Evolutionary conservation across 2,329 filamentous ascomycete genomes (phyloP).

Genomic region (Pestalotiopsis sp.): DNA sequence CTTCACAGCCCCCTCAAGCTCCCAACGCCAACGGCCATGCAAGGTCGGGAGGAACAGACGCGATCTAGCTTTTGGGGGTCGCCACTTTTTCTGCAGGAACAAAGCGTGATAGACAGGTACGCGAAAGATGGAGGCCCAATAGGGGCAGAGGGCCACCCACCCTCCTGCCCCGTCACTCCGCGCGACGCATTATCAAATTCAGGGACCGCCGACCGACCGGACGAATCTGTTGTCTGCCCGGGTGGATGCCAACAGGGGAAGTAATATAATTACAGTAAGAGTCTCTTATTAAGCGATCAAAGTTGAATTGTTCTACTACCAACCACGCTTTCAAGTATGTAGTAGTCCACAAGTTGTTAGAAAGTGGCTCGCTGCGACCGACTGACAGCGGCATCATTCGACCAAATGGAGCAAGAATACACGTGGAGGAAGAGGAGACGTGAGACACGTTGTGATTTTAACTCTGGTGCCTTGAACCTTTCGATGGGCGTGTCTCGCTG

Average conservation of each 20-base stretch:
- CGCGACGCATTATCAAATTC: neutral
- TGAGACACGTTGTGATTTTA: neutral
- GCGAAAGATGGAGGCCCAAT: constrained; percentile 3
- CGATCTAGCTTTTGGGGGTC: neutral
- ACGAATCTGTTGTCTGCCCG: neutral
- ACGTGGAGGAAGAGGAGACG: neutral
- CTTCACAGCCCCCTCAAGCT: too few relatives aligned
- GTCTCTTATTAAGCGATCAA: too few relatives aligned
- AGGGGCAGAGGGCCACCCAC: constrained; percentile 1
- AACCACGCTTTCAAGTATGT: neutral
- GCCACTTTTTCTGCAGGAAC: constrained; percentile 14
- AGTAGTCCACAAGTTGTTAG: neutral
- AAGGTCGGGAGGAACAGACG: neutral
- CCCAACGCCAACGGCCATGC: neutral
- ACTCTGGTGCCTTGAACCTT: neutral
- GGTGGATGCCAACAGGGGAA: neutral
- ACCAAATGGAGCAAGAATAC: neutral
- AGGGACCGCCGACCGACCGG: neutral
- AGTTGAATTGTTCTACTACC: too few relatives aligned
- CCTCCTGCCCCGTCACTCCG: neutral
- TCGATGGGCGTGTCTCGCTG: neutral
- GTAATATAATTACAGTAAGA: neutral
- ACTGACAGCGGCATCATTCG: neutral
- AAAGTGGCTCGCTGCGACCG: neutral
- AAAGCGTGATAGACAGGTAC: constrained; percentile 12